phyloP scores from a whole-genome alignment of 768 basidiomycete species.

The Russula sp. region DNA sequence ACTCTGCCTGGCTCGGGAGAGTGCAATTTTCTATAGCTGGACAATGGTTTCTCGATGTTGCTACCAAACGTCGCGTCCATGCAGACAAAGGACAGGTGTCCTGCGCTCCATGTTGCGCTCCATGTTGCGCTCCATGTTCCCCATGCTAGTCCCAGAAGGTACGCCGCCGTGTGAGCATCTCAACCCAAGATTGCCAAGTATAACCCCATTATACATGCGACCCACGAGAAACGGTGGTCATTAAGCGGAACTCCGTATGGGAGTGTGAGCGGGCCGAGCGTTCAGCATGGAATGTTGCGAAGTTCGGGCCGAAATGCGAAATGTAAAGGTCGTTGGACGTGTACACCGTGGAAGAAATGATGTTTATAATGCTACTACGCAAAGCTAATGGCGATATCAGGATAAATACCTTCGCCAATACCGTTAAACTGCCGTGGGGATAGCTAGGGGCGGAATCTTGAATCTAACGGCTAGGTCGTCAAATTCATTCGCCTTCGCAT shows the following conservation, averaged over 20 bases:
- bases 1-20: neutral
- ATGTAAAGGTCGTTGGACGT: neutral
- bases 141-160: neutral
- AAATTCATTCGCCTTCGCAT: constrained; percentile 53
- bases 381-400: neutral
- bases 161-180: neutral
- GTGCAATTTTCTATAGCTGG: neutral
- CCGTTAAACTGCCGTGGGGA: constrained; percentile 22
- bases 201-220: neutral
- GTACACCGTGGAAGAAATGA: neutral
- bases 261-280: neutral
- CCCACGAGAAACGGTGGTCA: neutral
- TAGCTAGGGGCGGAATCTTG: constrained; percentile 47
- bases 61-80: neutral
- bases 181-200: neutral
- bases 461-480: constrained; percentile 55
- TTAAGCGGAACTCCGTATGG: constrained; percentile 1
- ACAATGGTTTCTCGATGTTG: neutral
- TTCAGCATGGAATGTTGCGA: neutral
- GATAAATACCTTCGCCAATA: neutral
- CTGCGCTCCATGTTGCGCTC: no score
- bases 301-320: constrained; percentile 3
- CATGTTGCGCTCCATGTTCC: no score
- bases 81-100: neutral
- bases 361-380: neutral